A percentile compares a stretch with the other conserved stretches of the same genome.
Evolutionary conservation across 306 rosid genomes (phyloP).

Genomic region (Inga oerstediana): DNA sequence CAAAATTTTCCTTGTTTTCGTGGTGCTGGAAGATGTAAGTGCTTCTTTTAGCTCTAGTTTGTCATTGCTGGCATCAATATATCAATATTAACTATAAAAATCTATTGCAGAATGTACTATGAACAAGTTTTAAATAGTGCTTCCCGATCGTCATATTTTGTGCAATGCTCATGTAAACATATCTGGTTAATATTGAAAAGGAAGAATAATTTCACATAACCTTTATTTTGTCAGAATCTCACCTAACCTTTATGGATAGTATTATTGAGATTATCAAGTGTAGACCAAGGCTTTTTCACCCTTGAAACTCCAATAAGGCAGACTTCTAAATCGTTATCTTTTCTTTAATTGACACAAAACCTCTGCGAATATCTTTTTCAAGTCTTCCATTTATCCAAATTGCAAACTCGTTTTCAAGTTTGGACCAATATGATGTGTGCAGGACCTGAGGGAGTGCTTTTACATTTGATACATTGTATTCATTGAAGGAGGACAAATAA

Average conservation of each 20-base stretch:
- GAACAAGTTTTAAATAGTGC: not conserved
- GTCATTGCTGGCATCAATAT: not conserved
- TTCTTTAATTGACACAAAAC: not conserved
- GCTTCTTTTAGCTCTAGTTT: not conserved
- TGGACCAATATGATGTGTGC: not conserved
- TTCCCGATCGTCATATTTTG: not conserved
- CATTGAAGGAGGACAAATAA: not conserved
- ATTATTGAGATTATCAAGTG: not conserved
- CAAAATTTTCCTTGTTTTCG: slow-evolving; percentile 63
- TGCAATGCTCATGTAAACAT: no score
- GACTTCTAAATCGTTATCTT: not conserved
- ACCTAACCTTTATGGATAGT: not conserved
- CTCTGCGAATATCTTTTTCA: not conserved
- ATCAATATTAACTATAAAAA: not conserved
- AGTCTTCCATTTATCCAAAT: not conserved
- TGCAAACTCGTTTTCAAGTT: not conserved
- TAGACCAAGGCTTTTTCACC: not conserved
- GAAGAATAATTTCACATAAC: not conserved
- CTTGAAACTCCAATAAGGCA: not conserved
- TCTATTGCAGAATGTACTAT: not conserved
- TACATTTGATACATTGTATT: not conserved
- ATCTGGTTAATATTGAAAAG: not conserved
- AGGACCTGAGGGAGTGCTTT: not conserved
- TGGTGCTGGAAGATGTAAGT: slow-evolving; percentile 66
- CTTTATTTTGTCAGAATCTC: no score